These are phyloP conservation scores for Staphylotrichum longicolle DNA, from an alignment of 495 filamentous ascomycete species.

Conservation along the genomic window DNA sequence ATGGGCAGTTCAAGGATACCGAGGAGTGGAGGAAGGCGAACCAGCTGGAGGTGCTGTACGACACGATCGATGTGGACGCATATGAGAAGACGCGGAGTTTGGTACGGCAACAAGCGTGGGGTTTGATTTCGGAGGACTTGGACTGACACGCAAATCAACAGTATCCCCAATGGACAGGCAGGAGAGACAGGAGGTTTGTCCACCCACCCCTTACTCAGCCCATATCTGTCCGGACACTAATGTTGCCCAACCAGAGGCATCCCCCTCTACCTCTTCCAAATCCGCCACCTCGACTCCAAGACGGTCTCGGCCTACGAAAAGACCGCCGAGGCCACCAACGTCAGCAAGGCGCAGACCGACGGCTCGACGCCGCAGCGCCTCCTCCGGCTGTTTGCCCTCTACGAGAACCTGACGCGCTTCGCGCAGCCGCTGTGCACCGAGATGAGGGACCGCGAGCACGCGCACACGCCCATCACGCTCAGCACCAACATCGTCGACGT, in stretches of 20 bases:
- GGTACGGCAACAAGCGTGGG: conserved; percentile 46
- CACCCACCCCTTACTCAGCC: too few relatives aligned
- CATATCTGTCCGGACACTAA: not conserved
- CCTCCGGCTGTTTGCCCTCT: conserved; percentile 78
- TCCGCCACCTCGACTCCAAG: conserved; percentile 76
- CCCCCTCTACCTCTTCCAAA: conserved; percentile 84
- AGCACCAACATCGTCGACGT: conserved; percentile 90
- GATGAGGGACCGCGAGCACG: conserved; percentile 63
- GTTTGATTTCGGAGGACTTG: too few relatives aligned
- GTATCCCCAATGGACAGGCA: conserved; percentile 93
- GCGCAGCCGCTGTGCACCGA: conserved; percentile 77
- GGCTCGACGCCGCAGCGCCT: conserved; percentile 65
- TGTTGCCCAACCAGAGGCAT: conserved; percentile 59
- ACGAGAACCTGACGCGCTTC: conserved; percentile 86
- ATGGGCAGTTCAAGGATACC: conserved; percentile 80
- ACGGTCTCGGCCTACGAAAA: conserved; percentile 74
- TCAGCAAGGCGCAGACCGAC: conserved; percentile 52
- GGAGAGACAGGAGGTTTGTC: conserved; percentile 62
- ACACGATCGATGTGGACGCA: conserved; percentile 75
- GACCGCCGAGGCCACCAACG: conserved; percentile 52
- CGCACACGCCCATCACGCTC: conserved; percentile 76
- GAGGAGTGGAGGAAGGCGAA: conserved; percentile 84
- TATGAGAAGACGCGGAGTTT: conserved; percentile 75
- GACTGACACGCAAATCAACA: conserved; percentile 33
- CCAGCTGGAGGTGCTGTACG: conserved; percentile 67